Percentiles rank a stretch among this genome's conserved stretches.
These are phyloP conservation scores for Catunica adiposa DNA, from an alignment of 2,329 filamentous ascomycete genomes.

Conservation along the genomic window DNA sequence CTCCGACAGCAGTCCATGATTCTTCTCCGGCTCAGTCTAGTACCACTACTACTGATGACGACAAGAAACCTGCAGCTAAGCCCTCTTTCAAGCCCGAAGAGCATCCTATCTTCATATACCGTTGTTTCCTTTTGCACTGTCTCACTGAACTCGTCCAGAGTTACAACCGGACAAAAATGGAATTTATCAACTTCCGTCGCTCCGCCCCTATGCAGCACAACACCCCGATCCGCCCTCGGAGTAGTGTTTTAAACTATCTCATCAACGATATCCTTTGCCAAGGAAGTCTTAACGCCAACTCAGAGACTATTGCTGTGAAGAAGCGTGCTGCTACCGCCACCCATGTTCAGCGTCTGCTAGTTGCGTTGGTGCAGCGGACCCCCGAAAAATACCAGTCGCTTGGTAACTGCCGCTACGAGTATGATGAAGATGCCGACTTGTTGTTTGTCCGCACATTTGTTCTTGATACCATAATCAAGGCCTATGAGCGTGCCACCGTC, in stretches of 20 bases:
- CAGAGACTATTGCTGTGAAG: slow-evolving; percentile 60
- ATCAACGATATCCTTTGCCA: slow-evolving; percentile 58
- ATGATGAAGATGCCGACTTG: slow-evolving; percentile 67
- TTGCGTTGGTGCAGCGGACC: slow-evolving; percentile 76
- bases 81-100: slow-evolving; percentile 75
- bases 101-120: slow-evolving; percentile 90
- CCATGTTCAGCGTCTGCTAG: slow-evolving; percentile 73
- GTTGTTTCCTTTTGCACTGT: slow-evolving; percentile 87
- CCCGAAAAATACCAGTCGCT: slow-evolving; percentile 50
- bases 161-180: slow-evolving; percentile 89
- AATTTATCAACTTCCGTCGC: slow-evolving; percentile 98
- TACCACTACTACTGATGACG: slow-evolving; percentile 16
- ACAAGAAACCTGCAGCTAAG: slow-evolving; percentile 44
- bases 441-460: slow-evolving; percentile 90
- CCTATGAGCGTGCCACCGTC: slow-evolving; percentile 72
- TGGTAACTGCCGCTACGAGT: slow-evolving; percentile 40
- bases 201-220: slow-evolving; percentile 69
- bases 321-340: slow-evolving; percentile 74
- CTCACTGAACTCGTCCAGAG: slow-evolving; percentile 77
- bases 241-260: slow-evolving; percentile 84
- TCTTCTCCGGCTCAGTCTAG: slow-evolving; percentile 18
- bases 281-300: slow-evolving; percentile 46
- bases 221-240: slow-evolving; percentile 86
- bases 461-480: slow-evolving; percentile 77
- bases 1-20: slow-evolving; percentile 19